Base-by-base conservation (phyloP, 805 yeast genomes). In the Lachancea quebecensis region DNA sequence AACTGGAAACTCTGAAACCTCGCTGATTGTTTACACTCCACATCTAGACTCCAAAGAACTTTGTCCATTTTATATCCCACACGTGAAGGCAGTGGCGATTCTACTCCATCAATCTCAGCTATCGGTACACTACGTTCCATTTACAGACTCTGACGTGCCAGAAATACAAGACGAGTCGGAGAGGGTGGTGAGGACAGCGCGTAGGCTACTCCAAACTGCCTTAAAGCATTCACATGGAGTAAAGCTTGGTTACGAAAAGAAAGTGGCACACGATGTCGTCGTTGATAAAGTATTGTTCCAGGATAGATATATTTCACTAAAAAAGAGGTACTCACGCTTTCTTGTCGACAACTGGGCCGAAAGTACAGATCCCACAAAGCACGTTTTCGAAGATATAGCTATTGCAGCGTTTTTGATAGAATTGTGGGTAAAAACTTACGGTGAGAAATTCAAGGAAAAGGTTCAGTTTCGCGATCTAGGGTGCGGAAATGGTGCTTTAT, bases 361-460 rank as follows among this genome's bases (percentile, higher is more conserved):
- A 65, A 80, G 82, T 28, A 91, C 98, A 2, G 97, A 91, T 64
- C 97, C 97, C 2, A 77, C 82, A 54, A 91, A 91, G 62, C 98
- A 91, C 66, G 97, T 91, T 0, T 91, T 90, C 67, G 98, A 91
- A 69, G 98, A 91, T 62, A 77, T 91, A 43, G 95, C 96, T 3
- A 90, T 91, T 54, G 97, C 97, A 1, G 95, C 97, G 0, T 91
- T 91, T 55, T 70, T 91, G 49, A 85, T 91, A 25, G 95, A 87
- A 65, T 72, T 86, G 31, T 91, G 98, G 98, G 65, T 65, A 7
- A 68, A 73, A 38, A 72, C 75, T 38, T 75, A 74, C 51, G 65
- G 66, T 17, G 52, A 57, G 10, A 52, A 62, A 30, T 71, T 66
- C 42, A 54, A 59, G 29, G 54, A 52, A 17, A 62, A 59, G 30